Evolutionary conservation across 495 filamentous ascomycete species (phyloP).

Genomic region (Xylaria cubensis): DNA sequence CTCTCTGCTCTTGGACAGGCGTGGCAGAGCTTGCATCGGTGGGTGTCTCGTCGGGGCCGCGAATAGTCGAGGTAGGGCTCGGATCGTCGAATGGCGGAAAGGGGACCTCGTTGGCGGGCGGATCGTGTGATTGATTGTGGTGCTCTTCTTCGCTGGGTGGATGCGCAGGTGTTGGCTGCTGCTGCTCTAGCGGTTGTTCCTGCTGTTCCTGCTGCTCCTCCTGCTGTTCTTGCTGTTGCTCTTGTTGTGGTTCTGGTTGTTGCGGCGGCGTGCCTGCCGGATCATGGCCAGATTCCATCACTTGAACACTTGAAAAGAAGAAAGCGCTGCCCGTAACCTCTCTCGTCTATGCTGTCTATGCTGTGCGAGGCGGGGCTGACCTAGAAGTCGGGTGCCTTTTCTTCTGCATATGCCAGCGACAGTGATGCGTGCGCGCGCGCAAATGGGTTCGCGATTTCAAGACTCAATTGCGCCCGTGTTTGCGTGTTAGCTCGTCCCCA

Average conservation of each 20-base stretch:
- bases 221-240: not conserved
- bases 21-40: not conserved
- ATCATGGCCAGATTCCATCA: conserved; percentile 23
- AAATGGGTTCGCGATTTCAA: not conserved
- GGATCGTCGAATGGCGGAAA: not conserved
- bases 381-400: conserved; percentile 17
- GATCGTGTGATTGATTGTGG: not conserved
- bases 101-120: not conserved
- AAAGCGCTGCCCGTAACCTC: not conserved
- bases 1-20: not conserved
- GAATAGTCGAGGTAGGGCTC: not conserved
- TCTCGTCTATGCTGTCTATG: not conserved
- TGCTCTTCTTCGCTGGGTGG: not conserved
- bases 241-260: not conserved
- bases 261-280: conserved; percentile 23
- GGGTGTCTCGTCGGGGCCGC: not conserved
- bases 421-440: not conserved
- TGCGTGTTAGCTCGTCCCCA: not conserved
- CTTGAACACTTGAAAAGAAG: not conserved
- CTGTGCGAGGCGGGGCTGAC: not conserved
- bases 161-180: not conserved
- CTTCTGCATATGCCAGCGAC: not conserved
- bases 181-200: not conserved
- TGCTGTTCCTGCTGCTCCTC: not conserved
- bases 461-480: not conserved